Evolutionary conservation across 1,284 basidiomycete genomes (phyloP), one percentile per base, ranked within the genome.

Genomic region (Golubevia pallescens): DNA sequence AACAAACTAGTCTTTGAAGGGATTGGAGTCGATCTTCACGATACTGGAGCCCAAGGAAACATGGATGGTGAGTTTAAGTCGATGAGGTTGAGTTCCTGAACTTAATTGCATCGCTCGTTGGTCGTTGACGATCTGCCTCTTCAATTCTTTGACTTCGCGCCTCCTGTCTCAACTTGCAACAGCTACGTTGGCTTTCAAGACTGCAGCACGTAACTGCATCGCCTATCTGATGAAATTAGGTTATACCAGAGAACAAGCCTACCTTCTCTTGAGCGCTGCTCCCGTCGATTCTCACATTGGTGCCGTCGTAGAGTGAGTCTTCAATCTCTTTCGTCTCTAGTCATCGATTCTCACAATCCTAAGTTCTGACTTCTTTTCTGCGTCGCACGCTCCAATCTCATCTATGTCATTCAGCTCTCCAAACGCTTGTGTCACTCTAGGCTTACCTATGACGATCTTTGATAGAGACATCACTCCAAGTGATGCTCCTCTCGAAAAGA

Each of bases 231-330:
- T 67, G 57, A 77, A 81, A 61, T 71, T 86, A 52, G 86, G 86
- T 5, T 87, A 86, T 74, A 83, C 81, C 0, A 69, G 80, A n/a
- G 86, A 90, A 87, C 93, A 93, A 88, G 90, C 70, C 10, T 42
- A 93, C 75, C 88, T 93, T 4, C 86, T 93, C 8, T 87, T 93
- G 16, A 90, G 90, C 0, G 92, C 92, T 0, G 92, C 92, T 0
- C 92, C 92, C 0, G 87, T 93, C 55, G 92, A 93, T 78, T 90
- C 90, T 64, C 91, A 92, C 74, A 89, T 93, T 65, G 91, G 90
- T 3, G 91, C 91, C 1, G 80, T 93, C 23, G 92, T 93, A 52
- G 91, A 92, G 60, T 69, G 58, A 59, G 66, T 63, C 14, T 21
- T 8, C 1, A 7, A 3, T 3, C 3, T 20, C 1, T 1, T 32